Base-by-base conservation (phyloP, 108 stramenopile species). In the Discostella stelligeroides region DNA sequence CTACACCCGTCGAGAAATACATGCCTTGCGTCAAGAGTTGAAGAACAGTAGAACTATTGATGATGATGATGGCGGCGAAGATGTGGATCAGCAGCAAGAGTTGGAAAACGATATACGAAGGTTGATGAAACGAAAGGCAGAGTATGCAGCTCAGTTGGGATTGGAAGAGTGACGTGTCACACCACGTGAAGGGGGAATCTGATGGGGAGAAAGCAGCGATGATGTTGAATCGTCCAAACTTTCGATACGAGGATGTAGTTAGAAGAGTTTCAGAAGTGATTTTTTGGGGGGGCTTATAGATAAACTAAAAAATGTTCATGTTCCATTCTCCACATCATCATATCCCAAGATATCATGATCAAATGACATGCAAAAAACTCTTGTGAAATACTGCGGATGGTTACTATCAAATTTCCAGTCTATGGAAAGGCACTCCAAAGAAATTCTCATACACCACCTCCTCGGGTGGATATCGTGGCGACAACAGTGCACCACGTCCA, bases 391-490 rank as follows among this genome's bases (percentile, higher is more conserved):
- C n/a, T n/a, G n/a, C n/a, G n/a, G n/a, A n/a, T n/a, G n/a, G n/a
- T n/a, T n/a, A n/a, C n/a, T n/a, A n/a, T n/a, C n/a, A n/a, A n/a
- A n/a, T n/a, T n/a, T n/a, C n/a, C n/a, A n/a, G n/a, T n/a, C 24
- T 27, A 0, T 53, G 24, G 53, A 38, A 38, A 28, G 59, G 28
- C 37, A 8, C 21, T 43, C 80, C 80, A 56, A 88, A 91, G 15
- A 15, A 4, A 73, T 91, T 83, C 13, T 53, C 82, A 68, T 70
- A 86, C 14, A 92, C 70, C 20, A 88, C 69, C 47, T 86, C 81
- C 29, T 84, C 78, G 20, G 54, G 45, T 2, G 80, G 70, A 80
- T 82, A 92, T 41, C 88, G 68, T 10, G 78, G 78, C 2, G 85
- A 48, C 24, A 60, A 48, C 30, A 60, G 64, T 27, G 69, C 65